These are phyloP conservation scores for Cercophora sp. DNA, from an alignment of 495 filamentous ascomycete species.

Conservation along the genomic window DNA sequence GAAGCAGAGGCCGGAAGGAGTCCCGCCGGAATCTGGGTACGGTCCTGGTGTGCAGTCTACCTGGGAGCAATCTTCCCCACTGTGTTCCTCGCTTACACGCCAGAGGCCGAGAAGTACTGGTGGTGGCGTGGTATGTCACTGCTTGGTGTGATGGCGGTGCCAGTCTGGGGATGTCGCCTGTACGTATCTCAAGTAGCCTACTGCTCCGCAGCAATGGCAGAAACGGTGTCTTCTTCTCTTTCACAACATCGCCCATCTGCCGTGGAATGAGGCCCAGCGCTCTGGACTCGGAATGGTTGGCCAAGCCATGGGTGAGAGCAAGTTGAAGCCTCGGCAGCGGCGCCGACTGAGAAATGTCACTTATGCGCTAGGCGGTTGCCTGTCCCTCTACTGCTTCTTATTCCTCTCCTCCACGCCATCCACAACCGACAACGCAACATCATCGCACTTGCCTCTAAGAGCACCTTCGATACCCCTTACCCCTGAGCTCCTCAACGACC, in stretches of 20 bases:
- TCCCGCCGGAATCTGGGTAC: slow-evolving; percentile 13
- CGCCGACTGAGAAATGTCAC: slow-evolving; percentile 33
- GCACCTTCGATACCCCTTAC: slow-evolving; percentile 12
- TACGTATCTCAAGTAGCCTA: too few species aligned
- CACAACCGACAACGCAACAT: slow-evolving; percentile 8
- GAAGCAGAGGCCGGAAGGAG: slow-evolving; percentile 13
- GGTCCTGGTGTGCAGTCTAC: neutral
- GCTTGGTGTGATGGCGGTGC: too few species aligned
- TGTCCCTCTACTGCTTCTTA: slow-evolving; percentile 36
- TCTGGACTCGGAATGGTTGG: neutral
- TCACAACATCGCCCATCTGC: neutral
- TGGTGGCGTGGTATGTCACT: neutral
- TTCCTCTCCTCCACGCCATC: slow-evolving; percentile 20
- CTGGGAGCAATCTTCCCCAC: neutral
- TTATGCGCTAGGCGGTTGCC: slow-evolving; percentile 22
- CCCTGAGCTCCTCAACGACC: slow-evolving; percentile 32
- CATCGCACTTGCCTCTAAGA: neutral
- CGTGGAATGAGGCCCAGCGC: neutral
- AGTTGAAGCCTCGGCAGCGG: slow-evolving; percentile 18
- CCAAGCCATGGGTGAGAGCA: slow-evolving; percentile 18
- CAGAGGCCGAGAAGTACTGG: too few species aligned
- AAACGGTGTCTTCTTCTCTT: neutral
- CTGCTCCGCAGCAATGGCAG: too few species aligned
- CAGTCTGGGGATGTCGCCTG: too few species aligned
- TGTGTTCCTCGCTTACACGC: neutral